phyloP scores from a whole-genome alignment of 2,329 filamentous ascomycete genomes.

The Paecilomyces variotii region DNA sequence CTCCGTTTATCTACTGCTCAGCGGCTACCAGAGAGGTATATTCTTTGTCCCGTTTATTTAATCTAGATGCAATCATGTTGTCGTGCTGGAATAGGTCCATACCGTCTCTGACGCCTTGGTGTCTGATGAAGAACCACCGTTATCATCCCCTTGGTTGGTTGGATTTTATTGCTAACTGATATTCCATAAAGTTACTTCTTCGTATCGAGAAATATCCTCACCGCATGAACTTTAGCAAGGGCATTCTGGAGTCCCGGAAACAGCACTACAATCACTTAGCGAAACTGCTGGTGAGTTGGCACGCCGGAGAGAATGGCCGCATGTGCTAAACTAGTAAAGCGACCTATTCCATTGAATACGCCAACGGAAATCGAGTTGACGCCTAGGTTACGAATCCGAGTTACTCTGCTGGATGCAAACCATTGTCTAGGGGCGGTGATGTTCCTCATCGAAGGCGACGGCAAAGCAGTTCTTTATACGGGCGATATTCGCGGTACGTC shows the following conservation, averaged over 20 bases:
- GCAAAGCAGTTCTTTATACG: slow-evolving; percentile 73
- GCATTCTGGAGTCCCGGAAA: slow-evolving; percentile 65
- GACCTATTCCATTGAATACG: slow-evolving; percentile 73
- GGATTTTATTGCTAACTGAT: slow-evolving; percentile 1
- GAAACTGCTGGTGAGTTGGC: slow-evolving; percentile 51
- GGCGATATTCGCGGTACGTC: slow-evolving; percentile 65
- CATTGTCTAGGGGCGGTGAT: slow-evolving; percentile 86
- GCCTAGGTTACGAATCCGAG: slow-evolving; percentile 60
- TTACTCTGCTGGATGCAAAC: slow-evolving; percentile 85
- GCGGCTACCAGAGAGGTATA: slow-evolving; percentile 63
- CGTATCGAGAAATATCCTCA: slow-evolving; percentile 70
- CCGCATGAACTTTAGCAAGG: slow-evolving; percentile 71
- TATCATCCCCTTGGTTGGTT: neutral
- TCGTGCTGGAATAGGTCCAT: neutral
- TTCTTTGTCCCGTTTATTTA: neutral
- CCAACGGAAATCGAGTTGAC: slow-evolving; percentile 68
- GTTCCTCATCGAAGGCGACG: slow-evolving; percentile 75
- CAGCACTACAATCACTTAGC: slow-evolving; percentile 70
- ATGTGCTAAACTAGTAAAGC: slow-evolving; percentile 37
- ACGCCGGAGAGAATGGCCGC: neutral
- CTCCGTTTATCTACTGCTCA: slow-evolving; percentile 87
- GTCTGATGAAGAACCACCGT: too few relatives aligned
- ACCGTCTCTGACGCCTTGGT: too few relatives aligned
- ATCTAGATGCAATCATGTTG: neutral
- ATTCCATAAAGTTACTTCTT: slow-evolving; percentile 52